Base-by-base conservation (phyloP, 129 eudicot species). In the Solidago caesia region DNA sequence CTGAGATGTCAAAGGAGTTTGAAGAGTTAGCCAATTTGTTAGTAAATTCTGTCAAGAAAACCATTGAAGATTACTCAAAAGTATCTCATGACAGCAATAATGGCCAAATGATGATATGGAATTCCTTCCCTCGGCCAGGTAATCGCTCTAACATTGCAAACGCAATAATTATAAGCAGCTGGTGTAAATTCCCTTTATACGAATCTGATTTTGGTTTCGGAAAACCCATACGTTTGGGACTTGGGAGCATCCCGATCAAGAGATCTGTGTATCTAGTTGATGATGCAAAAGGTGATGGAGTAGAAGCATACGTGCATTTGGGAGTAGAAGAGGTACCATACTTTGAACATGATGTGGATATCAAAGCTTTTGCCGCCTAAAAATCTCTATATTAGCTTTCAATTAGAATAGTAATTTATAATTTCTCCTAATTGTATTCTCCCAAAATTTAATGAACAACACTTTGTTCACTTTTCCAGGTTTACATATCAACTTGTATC, bases 101-200 rank as follows among this genome's bases (percentile, higher is more conserved):
- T 29, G 68, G 68, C 15, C 68, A 63, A 63, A 29, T 45, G 4
- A 63, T 29, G 68, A 45, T 63, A 29, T 63, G 29, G 7, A 63
- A 72, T 55, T 76, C 78, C 0, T 72, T 64, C 21, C 21, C 21
- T 21, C 21, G 21, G 21, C 12, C 26, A 26, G 41, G 21, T 21
- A 21, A 60, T 12, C 6, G 6, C 0, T 21, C 26, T 12, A 60
- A 60, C 6, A 4, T 60, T 21, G 13, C 70, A 49, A 53, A 21
- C 21, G 21, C 21, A 21, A 21, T 21, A 21, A 21, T 42, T 26
- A 41, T 60, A 25, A 60, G 61, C 16, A 76, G 79, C 27, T 63
- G 79, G 79, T 75, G 79, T 49, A 75, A n/a, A 25, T 64, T 75
- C n/a, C 64, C 72, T 47, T 75, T 75, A 7, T 64, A 75, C 33